Percentiles rank a stretch among this genome's conserved stretches.
These are phyloP conservation scores for Lophium mytilinum DNA, from an alignment of 495 filamentous ascomycete genomes.

Conservation along the genomic window DNA sequence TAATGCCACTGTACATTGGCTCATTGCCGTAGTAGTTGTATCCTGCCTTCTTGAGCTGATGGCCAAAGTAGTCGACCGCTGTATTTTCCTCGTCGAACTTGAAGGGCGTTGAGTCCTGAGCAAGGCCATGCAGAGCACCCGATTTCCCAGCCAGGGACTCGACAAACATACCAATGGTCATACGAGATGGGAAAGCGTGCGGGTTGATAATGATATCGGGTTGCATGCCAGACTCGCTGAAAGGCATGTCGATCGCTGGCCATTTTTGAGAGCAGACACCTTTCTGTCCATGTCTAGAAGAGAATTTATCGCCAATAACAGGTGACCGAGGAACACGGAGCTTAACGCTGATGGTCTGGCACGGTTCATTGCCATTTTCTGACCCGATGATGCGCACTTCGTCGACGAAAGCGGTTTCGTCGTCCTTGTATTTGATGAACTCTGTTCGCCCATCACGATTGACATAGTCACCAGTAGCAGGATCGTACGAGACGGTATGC, in stretches of 20 bases:
- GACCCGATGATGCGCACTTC: slow-evolving; percentile 84
- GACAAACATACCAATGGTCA: slow-evolving; percentile 99
- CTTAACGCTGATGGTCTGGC: slow-evolving; percentile 82
- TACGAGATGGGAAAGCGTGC: slow-evolving; percentile 99
- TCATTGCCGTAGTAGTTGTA: slow-evolving; percentile 99
- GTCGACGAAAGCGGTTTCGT: slow-evolving; percentile 79
- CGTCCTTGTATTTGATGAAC: slow-evolving; percentile 84
- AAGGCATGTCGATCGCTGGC: slow-evolving; percentile 91
- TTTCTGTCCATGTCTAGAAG: slow-evolving; percentile 95
- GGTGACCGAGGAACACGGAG: slow-evolving; percentile 83
- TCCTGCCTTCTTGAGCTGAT: slow-evolving; percentile 86
- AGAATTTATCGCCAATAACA: slow-evolving; percentile 97
- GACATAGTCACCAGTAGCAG: slow-evolving; percentile 44
- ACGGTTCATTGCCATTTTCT: slow-evolving; percentile 71
- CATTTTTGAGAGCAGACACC: slow-evolving; percentile 96
- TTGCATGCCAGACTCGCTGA: slow-evolving; percentile 93
- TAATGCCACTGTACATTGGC: slow-evolving; percentile 95
- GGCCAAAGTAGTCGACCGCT: slow-evolving; percentile 88
- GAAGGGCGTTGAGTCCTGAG: slow-evolving; percentile 93
- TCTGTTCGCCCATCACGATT: slow-evolving; percentile 75
- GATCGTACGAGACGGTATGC: slow-evolving; percentile 77
- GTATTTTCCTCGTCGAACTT: slow-evolving; percentile 87
- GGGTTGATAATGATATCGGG: slow-evolving; percentile 98
- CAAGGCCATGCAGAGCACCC: slow-evolving; percentile 84
- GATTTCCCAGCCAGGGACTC: slow-evolving; percentile 95